phyloP scores from a whole-genome alignment of 1,139 yeast genomes.

The Petasospora rhodanensis region DNA sequence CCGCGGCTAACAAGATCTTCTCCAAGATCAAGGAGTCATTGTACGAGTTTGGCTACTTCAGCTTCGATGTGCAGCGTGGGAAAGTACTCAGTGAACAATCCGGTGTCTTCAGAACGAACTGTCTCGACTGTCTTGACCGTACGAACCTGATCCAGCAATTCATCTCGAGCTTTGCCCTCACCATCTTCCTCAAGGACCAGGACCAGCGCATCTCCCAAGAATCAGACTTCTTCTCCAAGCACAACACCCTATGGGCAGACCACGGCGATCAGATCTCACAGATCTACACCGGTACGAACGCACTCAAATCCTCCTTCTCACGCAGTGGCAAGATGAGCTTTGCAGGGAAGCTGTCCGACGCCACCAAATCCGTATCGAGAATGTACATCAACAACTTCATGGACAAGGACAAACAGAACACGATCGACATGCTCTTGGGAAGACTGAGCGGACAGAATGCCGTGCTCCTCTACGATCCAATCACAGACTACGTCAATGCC shows the following conservation, averaged over 20 bases:
- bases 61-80: constrained; percentile 49
- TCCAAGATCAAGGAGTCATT: constrained; percentile 62
- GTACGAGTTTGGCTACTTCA: constrained; percentile 75
- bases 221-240: constrained; percentile 55
- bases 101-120: constrained; percentile 89
- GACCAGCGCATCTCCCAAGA: constrained; percentile 33
- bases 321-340: constrained; percentile 93
- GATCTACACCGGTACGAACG: constrained; percentile 96
- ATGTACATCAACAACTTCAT: constrained; percentile 94
- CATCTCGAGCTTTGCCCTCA: constrained; percentile 61
- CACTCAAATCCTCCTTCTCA: constrained; percentile 88
- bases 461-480: constrained; percentile 82
- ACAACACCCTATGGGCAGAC: constrained; percentile 92
- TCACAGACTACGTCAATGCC: constrained; percentile 71
- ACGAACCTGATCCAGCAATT: constrained; percentile 92
- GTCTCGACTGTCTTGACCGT: constrained; percentile 92
- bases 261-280: constrained; percentile 97
- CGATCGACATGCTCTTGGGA: constrained; percentile 83
- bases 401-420: constrained; percentile 83
- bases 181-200: constrained; percentile 57
- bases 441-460: constrained; percentile 64
- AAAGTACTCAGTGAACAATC: constrained; percentile 65
- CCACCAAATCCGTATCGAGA: constrained; percentile 90
- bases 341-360: constrained; percentile 95
- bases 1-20: constrained; percentile 71